Conservation (phyloP, 2,329 filamentous ascomycete species). For the Trichophyton mentagrophytes region DNA sequence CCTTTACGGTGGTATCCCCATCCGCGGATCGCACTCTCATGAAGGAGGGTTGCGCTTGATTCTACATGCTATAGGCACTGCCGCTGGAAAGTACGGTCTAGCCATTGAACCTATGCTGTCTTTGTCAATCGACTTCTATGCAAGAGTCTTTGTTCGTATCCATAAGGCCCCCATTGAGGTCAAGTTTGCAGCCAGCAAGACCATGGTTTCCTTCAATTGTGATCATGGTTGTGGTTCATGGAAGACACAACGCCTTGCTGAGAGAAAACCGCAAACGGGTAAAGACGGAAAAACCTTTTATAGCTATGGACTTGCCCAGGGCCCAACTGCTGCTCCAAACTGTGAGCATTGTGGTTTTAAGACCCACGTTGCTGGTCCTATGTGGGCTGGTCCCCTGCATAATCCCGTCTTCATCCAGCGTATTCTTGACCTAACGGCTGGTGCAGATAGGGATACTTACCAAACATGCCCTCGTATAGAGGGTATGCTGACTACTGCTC, state of each 20-base stretch:
- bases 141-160: conserved; percentile 74
- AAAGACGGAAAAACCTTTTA: conserved; percentile 62
- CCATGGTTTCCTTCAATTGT: conserved; percentile 86
- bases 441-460: conserved; percentile 56
- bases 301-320: conserved; percentile 65
- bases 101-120: conserved; percentile 83
- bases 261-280: conserved; percentile 51
- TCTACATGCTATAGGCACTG: conserved; percentile 63
- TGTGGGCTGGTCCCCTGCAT: conserved; percentile 88
- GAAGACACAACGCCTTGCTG: conserved; percentile 66
- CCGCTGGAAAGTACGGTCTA: conserved; percentile 74
- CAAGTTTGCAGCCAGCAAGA: conserved; percentile 81
- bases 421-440: conserved; percentile 60
- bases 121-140: conserved; percentile 92
- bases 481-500: conserved; percentile 79
- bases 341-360: conserved; percentile 79
- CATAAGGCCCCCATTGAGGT: conserved; percentile 69
- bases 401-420: conserved; percentile 68
- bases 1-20: conserved; percentile 78
- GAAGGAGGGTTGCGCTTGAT: conserved; percentile 82
- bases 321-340: conserved; percentile 49
- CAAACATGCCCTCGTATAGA: conserved; percentile 68
- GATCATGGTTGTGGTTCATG: conserved; percentile 85
- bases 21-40: conserved; percentile 76
- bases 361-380: conserved; percentile 80